Evolutionary conservation across 306 rosid species (phyloP), one percentile per base, ranked within the genome.

Genomic region (Lathyrus sativus): DNA sequence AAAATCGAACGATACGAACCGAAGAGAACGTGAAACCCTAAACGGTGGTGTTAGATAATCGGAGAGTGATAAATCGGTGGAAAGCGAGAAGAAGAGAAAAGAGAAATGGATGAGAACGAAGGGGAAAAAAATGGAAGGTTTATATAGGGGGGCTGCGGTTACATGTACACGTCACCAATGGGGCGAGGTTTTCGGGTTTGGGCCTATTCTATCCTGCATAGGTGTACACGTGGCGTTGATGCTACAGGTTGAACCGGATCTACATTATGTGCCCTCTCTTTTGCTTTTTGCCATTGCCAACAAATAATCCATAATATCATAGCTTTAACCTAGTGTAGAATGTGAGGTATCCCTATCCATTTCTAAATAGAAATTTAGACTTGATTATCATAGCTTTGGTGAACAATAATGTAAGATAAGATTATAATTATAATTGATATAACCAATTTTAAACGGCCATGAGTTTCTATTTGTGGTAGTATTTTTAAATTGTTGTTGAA

Each of bases 61-160:
- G 42, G 57, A 49, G 73, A 26, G 6, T 17, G 19, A 46, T 14
- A n/a, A 63, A 49, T 56, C 81, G 77, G 81, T 77, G 73, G 77
- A 56, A 46, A 77, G 63, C 9, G 69, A 56, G 56, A 75, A 73
- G 58, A 29, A 39, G 56, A n/a, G 51, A 48, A 48, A 11, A 45
- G 70, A 26, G 76, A 78, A 81, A 57, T 62, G 91, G 93, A 89
- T 89, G 88, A 89, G 96, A 63, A 78, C 3, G 87, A 67, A 76
- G 65, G 42, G n/a, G 50, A 17, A 26, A 35, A 46, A 50, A 17
- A 18, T 18, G 38, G 66, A 63, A 46, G 53, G 53, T 7, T 69
- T 87, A 81, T 87, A 85, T 89, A 87, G 26, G 88, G 96, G 85
- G 96, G 96, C 96, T 85, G 29, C 68, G 87, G 85, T 76, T 81